phyloP scores from a whole-genome alignment of 2,329 filamentous ascomycete species.

The Stagonosporopsis chrysanthemi region DNA sequence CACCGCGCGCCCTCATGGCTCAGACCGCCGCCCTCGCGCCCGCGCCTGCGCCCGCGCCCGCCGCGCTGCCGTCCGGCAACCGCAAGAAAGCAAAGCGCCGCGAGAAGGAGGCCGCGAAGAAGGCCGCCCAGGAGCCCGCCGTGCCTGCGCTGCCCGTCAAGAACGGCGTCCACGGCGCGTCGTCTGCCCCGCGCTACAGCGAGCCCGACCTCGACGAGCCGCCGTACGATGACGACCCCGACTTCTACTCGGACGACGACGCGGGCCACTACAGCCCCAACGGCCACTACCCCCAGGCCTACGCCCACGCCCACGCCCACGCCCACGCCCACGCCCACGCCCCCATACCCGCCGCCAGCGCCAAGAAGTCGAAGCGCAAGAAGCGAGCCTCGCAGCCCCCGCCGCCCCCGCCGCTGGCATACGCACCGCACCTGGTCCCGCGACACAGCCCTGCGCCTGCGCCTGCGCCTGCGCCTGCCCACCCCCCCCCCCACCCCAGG shows the following conservation, averaged over 20 bases:
- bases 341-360: slow-evolving; percentile 28
- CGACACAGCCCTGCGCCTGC: too few relatives aligned
- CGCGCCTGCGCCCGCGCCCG: too few relatives aligned
- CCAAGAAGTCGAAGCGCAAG: slow-evolving; percentile 71
- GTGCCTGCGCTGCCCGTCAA: slow-evolving; percentile 9
- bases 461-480: slow-evolving; percentile 38
- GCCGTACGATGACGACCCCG: slow-evolving; percentile 40
- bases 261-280: slow-evolving; percentile 41
- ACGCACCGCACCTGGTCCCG: too few relatives aligned
- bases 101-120: slow-evolving; percentile 78
- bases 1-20: too few relatives aligned
- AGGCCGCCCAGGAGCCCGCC: slow-evolving; percentile 46
- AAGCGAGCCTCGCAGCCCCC: slow-evolving; percentile 65
- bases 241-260: slow-evolving; percentile 53
- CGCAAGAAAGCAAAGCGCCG: slow-evolving; percentile 95
- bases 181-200: not conserved
- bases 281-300: slow-evolving; percentile 42
- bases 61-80: slow-evolving; percentile 68
- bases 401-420: slow-evolving; percentile 27
- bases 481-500: slow-evolving; percentile 53
- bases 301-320: slow-evolving; percentile 20
- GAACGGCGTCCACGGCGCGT: slow-evolving; percentile 1
- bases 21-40: too few relatives aligned
- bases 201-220: slow-evolving; percentile 33
- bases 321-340: slow-evolving; percentile 31